Conservation (phyloP, 2,329 filamentous ascomycete species). For the Ascochyta koolunga region DNA sequence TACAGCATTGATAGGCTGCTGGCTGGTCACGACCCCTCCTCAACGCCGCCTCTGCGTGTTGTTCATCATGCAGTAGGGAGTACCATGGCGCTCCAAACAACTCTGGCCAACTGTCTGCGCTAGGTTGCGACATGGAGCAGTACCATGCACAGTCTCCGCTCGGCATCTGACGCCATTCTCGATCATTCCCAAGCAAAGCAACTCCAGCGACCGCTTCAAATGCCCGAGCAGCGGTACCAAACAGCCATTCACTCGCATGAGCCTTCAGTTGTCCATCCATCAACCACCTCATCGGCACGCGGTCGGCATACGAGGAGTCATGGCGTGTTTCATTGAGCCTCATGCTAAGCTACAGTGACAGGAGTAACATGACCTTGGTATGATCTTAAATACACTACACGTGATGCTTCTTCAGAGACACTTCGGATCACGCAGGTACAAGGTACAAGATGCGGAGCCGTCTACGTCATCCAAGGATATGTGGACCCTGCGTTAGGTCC, state of each 20-base stretch:
- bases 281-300: constrained; percentile 9
- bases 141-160: neutral
- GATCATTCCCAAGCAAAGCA: constrained; percentile 3
- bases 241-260: constrained; percentile 1
- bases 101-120: neutral
- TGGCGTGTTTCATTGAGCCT: constrained; percentile 18
- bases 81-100: neutral
- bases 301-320: constrained; percentile 13
- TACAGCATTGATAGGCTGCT: constrained; percentile 7
- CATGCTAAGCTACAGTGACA: constrained; percentile 17
- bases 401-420: constrained; percentile 10
- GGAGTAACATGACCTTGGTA: constrained; percentile 13
- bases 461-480: constrained; percentile 10
- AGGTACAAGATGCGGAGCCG: constrained; percentile 5
- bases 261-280: neutral
- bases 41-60: constrained; percentile 8
- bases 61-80: constrained; percentile 1
- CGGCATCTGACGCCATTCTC: constrained; percentile 8
- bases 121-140: constrained; percentile 1
- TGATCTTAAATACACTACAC: neutral
- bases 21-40: constrained; percentile 6
- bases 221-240: constrained; percentile 3
- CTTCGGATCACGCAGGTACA: constrained; percentile 14
- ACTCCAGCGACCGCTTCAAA: constrained; percentile 4
- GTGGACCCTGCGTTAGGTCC: constrained; percentile 10